These are phyloP conservation scores for Spinellus fusiger DNA, from an alignment of 192 early-diverging fungal genomes.

Conservation along the genomic window DNA sequence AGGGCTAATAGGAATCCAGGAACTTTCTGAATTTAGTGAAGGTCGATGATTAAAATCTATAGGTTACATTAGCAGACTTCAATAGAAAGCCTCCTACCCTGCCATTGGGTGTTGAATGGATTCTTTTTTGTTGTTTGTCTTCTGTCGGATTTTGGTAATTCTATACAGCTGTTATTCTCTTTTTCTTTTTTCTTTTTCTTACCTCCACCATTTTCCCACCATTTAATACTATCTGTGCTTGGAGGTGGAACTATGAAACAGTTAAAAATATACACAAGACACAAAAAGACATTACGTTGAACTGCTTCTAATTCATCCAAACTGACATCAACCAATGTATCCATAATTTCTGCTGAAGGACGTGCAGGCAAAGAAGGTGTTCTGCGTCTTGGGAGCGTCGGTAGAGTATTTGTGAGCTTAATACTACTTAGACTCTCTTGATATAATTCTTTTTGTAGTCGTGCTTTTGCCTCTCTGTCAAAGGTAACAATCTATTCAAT, in stretches of 20 bases:
- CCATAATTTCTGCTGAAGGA: constrained; percentile 1
- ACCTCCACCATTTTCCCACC: constrained; percentile 46
- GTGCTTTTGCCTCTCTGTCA: constrained; percentile 39
- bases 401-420: background rate
- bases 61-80: background rate
- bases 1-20: constrained; percentile 14
- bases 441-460: constrained; percentile 46
- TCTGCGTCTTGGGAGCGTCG: constrained; percentile 10
- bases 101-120: background rate
- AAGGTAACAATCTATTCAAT: constrained; percentile 34
- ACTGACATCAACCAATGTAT: constrained; percentile 20
- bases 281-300: background rate
- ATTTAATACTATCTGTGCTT: constrained; percentile 44
- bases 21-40: constrained; percentile 7
- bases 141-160: constrained; percentile 16
- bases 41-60: background rate
- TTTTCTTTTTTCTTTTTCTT: background rate
- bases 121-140: constrained; percentile 3
- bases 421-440: constrained; percentile 28
- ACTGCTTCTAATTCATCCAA: constrained; percentile 6
- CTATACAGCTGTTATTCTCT: background rate
- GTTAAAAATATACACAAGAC: background rate
- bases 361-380: background rate
- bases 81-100: background rate
- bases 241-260: constrained; percentile 38